phyloP scores from a whole-genome alignment of 495 filamentous ascomycete species.

The Daldinia decipiens region DNA sequence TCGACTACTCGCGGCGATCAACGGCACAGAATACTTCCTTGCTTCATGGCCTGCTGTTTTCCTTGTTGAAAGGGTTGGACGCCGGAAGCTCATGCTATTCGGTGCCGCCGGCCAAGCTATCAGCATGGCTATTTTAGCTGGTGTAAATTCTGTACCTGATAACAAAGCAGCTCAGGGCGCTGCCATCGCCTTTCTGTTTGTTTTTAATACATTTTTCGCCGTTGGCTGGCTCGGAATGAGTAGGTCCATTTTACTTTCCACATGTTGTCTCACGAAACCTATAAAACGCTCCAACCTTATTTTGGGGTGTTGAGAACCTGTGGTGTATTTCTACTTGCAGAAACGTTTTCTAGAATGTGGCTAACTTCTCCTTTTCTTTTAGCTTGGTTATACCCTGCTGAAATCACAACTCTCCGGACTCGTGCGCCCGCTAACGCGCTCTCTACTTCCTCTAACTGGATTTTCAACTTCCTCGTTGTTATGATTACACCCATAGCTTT shows the following conservation, averaged over 20 bases:
- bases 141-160: constrained; percentile 49
- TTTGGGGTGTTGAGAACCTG: neutral
- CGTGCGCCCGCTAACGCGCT: constrained; percentile 79
- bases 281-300: neutral
- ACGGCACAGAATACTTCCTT: constrained; percentile 79
- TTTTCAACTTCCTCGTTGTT: constrained; percentile 62
- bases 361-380: constrained; percentile 4
- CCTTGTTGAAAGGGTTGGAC: constrained; percentile 68
- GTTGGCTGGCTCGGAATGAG: constrained; percentile 83
- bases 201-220: constrained; percentile 82
- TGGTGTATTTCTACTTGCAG: neutral
- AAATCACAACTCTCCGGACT: constrained; percentile 77
- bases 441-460: constrained; percentile 72
- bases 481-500: constrained; percentile 78
- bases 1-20: constrained; percentile 75
- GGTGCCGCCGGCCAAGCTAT: constrained; percentile 74
- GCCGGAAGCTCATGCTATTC: constrained; percentile 77
- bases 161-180: constrained; percentile 51
- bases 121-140: constrained; percentile 75
- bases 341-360: constrained; percentile 19
- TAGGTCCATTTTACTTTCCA: constrained; percentile 46
- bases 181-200: constrained; percentile 70
- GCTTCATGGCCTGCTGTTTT: constrained; percentile 78
- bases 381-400: constrained; percentile 73
- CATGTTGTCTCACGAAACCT: neutral